phyloP scores from a whole-genome alignment of 331 rosid genomes.

The Spiraea crenata region DNA sequence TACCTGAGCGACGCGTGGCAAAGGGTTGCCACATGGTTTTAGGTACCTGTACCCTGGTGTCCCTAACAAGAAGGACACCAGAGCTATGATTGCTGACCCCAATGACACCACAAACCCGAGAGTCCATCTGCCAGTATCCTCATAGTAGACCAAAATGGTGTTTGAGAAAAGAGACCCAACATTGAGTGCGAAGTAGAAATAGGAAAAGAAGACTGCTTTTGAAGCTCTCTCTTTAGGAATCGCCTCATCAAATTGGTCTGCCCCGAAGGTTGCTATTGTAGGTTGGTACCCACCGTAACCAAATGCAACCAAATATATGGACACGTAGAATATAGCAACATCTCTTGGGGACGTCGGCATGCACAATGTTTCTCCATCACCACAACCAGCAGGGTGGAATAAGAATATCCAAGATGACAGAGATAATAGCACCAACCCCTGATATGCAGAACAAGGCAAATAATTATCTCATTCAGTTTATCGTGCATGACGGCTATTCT shows the following conservation, averaged over 20 bases:
- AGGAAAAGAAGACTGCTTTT: conserved; percentile 61
- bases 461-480: background rate
- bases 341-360: conserved; percentile 41
- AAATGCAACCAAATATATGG: conserved; percentile 72
- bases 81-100: conserved; percentile 61
- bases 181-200: conserved; percentile 73
- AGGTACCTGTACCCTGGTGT: conserved; percentile 48
- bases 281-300: conserved; percentile 91
- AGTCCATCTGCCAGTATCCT: conserved; percentile 70
- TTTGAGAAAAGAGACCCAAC: conserved; percentile 75
- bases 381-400: conserved; percentile 69
- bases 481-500: too few species aligned
- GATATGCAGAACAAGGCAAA: background rate
- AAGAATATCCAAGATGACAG: conserved; percentile 55
- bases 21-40: conserved; percentile 71
- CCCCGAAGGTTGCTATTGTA: conserved; percentile 68
- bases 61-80: conserved; percentile 48
- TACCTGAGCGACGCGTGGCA: conserved; percentile 70
- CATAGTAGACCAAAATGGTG: conserved; percentile 68
- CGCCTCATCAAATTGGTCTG: conserved; percentile 77
- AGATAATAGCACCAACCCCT: conserved; percentile 61
- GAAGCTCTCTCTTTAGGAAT: conserved; percentile 38
- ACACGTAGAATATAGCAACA: conserved; percentile 50
- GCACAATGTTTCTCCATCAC: conserved; percentile 43
- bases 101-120: conserved; percentile 58